Evolutionary conservation across 139 green algal species (phyloP).

Genomic region (Diplosphaera chodatii): DNA sequence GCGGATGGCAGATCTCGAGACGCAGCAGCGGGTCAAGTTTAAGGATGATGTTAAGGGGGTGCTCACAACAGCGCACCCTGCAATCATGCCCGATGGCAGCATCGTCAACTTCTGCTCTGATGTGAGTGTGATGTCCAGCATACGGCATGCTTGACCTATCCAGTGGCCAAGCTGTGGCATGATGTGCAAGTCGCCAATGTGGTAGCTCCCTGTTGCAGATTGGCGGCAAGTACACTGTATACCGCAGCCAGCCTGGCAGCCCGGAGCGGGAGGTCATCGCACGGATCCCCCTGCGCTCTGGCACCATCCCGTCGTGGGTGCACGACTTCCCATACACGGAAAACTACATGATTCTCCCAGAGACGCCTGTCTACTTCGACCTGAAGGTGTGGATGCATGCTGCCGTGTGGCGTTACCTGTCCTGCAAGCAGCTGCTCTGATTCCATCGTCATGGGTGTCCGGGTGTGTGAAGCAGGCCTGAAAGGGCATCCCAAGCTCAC

Average conservation of each 20-base stretch:
- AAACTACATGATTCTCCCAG: slow-evolving; percentile 46
- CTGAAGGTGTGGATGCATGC: slow-evolving; percentile 38
- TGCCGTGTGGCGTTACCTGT: background rate
- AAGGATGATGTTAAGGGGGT: slow-evolving; percentile 32
- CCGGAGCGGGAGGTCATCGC: slow-evolving; percentile 28
- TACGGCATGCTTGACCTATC: too few relatives aligned
- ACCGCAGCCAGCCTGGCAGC: slow-evolving; percentile 4
- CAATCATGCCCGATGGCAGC: slow-evolving; percentile 34
- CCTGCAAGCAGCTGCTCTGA: too few relatives aligned
- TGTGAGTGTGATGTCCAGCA: slow-evolving; percentile 20
- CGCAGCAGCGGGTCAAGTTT: slow-evolving; percentile 35
- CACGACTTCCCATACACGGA: slow-evolving; percentile 66
- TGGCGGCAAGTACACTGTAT: slow-evolving; percentile 22
- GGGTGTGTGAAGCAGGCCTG: too few relatives aligned
- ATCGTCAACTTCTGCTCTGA: slow-evolving; percentile 61
- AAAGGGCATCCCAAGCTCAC: too few relatives aligned
- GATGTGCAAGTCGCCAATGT: too few relatives aligned
- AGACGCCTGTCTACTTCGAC: slow-evolving; percentile 66
- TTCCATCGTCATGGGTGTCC: too few relatives aligned
- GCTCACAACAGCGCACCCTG: slow-evolving; percentile 67
- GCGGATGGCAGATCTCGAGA: slow-evolving; percentile 28
- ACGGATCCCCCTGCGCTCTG: slow-evolving; percentile 19
- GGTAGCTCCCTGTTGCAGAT: slow-evolving; percentile 11
- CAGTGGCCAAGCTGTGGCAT: too few relatives aligned
- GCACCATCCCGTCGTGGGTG: slow-evolving; percentile 57